These are phyloP conservation scores for Cyberlindnera euphorbiae DNA, from an alignment of 805 yeast genomes.

Conservation along the genomic window DNA sequence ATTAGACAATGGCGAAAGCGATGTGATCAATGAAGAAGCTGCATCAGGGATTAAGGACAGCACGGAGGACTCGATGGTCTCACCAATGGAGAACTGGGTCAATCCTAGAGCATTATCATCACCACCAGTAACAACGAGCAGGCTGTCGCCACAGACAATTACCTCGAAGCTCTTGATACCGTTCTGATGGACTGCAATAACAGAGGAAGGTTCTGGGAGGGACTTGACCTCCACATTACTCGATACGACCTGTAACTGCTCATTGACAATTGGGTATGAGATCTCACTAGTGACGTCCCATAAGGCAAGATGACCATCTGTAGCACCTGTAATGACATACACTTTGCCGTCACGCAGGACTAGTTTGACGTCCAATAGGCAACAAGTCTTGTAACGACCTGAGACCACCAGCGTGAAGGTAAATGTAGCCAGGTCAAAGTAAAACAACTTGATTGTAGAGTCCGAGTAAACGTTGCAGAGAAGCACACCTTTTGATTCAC, in stretches of 20 bases:
- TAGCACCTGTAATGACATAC: constrained; percentile 56
- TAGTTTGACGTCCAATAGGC: constrained; percentile 62
- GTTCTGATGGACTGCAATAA: constrained; percentile 72
- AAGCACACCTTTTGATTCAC: constrained; percentile 38
- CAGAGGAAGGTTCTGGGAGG: constrained; percentile 28
- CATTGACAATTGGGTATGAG: constrained; percentile 17
- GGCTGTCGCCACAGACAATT: constrained; percentile 12
- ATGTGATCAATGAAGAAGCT: constrained; percentile 85
- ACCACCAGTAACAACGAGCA: constrained; percentile 70
- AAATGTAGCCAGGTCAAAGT: constrained; percentile 35
- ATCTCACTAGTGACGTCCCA: constrained; percentile 46
- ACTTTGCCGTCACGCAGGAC: constrained; percentile 27
- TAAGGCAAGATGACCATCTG: constrained; percentile 73
- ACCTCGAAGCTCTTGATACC: constrained; percentile 65
- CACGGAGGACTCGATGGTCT: constrained; percentile 22
- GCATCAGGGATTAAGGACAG: constrained; percentile 45
- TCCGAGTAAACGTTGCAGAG: constrained; percentile 80
- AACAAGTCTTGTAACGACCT: constrained; percentile 66
- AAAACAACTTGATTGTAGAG: constrained; percentile 68
- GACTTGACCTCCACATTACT: not conserved
- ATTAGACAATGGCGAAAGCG: constrained; percentile 37
- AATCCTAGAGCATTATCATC: constrained; percentile 78
- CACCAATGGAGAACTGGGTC: constrained; percentile 30
- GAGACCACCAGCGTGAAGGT: constrained; percentile 40
- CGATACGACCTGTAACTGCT: constrained; percentile 4